Evolutionary conservation across 2,329 filamentous ascomycete genomes (phyloP), one percentile per base, ranked within the genome.

Genomic region (Nothomitra cinnamomea): DNA sequence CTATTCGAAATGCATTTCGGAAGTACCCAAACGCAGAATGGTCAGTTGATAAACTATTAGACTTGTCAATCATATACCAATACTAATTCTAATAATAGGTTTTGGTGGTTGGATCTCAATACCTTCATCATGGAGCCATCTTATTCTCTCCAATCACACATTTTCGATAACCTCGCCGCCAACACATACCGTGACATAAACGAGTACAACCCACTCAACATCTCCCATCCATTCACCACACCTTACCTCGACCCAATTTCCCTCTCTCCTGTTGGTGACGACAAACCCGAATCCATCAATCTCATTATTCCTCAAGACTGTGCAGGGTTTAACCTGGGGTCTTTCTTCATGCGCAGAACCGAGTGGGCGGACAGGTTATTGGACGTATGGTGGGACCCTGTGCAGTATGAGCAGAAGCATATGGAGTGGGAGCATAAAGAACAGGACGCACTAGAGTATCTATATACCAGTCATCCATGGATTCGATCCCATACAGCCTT

Each of bases 401-500:
- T 96, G 28, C 80, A 84, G 55, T 98, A 98, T 67, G 92, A 98
- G 69, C 92, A 98, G 69, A 94, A 88, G 65, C 92, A 98, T 67
- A 95, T 95, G 89, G 79, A 92, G 57, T 98, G 92, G 92, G 89
- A 92, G 63, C 92, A 98, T 73, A 96, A 96, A 66, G 92, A 98
- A 67, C 92, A 98, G 69, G 89, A 96, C 64, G 87, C 89, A 1
- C 72, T 98, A 42, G 89, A 95, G 69, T 85, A 94, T 69, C 75
- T 98, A 57, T 98, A 98, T 70, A 78, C 75, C 55, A 84, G 83
- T 54, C 90, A 96, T 65, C 87, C 92, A 0, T 98, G 92, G 89
- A 80, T 96, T 53, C 81, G 92, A 56, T 81, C 86, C 54, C 85
- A 92, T 61, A 82, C 88, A 2, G 90, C 80, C 3, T 98, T 98